Base-by-base conservation (phyloP, 345 rosid species). In the Arabis hirsuta region DNA sequence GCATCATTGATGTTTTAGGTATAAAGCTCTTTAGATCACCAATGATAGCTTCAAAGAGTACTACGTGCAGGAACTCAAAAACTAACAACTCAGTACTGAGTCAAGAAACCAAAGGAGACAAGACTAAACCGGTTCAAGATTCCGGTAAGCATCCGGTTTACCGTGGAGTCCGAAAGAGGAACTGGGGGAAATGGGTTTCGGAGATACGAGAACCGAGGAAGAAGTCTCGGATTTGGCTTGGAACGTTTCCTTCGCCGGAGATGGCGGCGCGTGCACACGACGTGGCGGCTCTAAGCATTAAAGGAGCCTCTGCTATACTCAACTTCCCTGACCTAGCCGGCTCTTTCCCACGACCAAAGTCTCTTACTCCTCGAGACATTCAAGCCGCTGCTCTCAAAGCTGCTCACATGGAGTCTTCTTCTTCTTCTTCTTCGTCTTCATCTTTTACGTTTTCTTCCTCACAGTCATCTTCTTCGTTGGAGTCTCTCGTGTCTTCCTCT, bases 211-310 rank as follows among this genome's bases (percentile, higher is more conserved):
- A 88, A 73, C 98, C 98, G 0, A 84, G 85, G 59, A 93, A 93
- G 73, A 93, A 93, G 41, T 90, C 96, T 0, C 86, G 98, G 60
- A 93, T 93, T 73, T 93, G 98, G 98, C 87, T 93, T 0, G 98
- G 98, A 0, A 93, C 98, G 13, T 93, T 87, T 79, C 85, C 97
- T 4, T 83, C 92, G 0, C 92, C 97, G 6, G 98, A 93, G 83
- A 93, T 90, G 98, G 98, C 98, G 5, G 98, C 98, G 42, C 86
- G 98, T 12, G 98, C 98, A 9, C 98, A 93, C 67, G 98, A 93
- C 75, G 97, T 86, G 7, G 98, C 98, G 0, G 97, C 98, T 26
- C 59, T 90, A 3, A 86, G 86, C 82, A 87, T 93, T 55, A 93
- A 93, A 64, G 98, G 98, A 32, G 62, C 77, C 79, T 80, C 96